Percentiles rank a stretch among this genome's conserved stretches.
Conservation (phyloP, 805 yeast genomes). For the Candida rishiriensis region DNA sequence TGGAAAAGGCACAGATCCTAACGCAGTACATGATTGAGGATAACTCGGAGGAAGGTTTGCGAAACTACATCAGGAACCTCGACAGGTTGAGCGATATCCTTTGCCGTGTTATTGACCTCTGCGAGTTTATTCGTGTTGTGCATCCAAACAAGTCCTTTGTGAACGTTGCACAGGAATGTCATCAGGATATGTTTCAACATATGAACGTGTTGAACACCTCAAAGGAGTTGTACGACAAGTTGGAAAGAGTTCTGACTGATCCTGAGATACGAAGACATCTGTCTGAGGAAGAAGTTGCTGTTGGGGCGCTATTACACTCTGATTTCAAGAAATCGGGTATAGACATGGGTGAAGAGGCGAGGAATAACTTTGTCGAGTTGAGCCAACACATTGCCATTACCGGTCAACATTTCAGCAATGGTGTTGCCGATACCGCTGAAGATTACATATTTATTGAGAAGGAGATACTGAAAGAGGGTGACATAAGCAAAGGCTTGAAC, state of each 20-base stretch:
- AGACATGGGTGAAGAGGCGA: constrained; percentile 60
- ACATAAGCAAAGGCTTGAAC: constrained; percentile 19
- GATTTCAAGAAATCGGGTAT: constrained; percentile 93
- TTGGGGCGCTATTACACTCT: constrained; percentile 71
- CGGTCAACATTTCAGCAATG: constrained; percentile 72
- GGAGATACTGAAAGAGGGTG: constrained; percentile 26
- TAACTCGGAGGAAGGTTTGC: constrained; percentile 38
- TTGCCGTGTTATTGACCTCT: constrained; percentile 90
- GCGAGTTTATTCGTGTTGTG: constrained; percentile 84
- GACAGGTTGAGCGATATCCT: constrained; percentile 84
- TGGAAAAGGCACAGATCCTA: constrained; percentile 59
- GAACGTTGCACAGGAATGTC: constrained; percentile 80
- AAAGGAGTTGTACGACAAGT: constrained; percentile 57
- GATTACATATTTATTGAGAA: constrained; percentile 26
- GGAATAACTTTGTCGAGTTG: constrained; percentile 67
- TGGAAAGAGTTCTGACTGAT: constrained; percentile 50
- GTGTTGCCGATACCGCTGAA: constrained; percentile 31
- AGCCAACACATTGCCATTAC: constrained; percentile 76
- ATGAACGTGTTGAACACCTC: constrained; percentile 92
- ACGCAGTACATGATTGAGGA: constrained; percentile 52
- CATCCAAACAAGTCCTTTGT: constrained; percentile 75
- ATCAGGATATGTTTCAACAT: constrained; percentile 83
- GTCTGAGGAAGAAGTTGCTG: constrained; percentile 73
- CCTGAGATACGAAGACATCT: constrained; percentile 35
- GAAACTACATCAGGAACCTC: constrained; percentile 54